Conservation (phyloP, 495 filamentous ascomycete genomes). For the Penicillium antarcticum region DNA sequence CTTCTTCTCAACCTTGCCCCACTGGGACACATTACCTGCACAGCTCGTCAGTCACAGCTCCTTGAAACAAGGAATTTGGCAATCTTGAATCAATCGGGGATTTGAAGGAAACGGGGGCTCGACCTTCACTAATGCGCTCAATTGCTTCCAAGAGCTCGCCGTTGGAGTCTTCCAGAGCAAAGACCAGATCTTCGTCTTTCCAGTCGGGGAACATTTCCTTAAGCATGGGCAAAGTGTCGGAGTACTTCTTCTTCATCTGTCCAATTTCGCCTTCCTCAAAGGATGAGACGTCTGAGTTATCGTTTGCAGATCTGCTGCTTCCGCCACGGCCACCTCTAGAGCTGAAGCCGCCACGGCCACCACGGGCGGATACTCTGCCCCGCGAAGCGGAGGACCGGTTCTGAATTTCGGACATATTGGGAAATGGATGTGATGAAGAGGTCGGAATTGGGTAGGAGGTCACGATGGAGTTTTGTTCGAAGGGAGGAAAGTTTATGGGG, state of each 20-base stretch:
- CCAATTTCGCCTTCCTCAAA: conserved; percentile 86
- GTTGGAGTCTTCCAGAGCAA: conserved; percentile 85
- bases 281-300: conserved; percentile 49
- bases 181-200: conserved; percentile 88
- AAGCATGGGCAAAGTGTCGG: conserved; percentile 66
- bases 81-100: conserved; percentile 3
- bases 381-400: conserved; percentile 71
- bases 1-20: conserved; percentile 93
- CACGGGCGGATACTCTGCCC: conserved; percentile 77
- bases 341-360: conserved; percentile 78
- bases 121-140: conserved; percentile 90
- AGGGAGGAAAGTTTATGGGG: conserved; percentile 23
- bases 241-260: conserved; percentile 85
- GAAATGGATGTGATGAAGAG: conserved; percentile 34
- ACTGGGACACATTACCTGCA: conserved; percentile 84
- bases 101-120: conserved; percentile 14
- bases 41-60: conserved; percentile 20
- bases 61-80: not conserved
- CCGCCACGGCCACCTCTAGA: conserved; percentile 66
- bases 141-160: conserved; percentile 83
- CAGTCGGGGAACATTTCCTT: conserved; percentile 90
- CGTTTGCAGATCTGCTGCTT: conserved; percentile 68
- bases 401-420: conserved; percentile 88
- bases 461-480: conserved; percentile 32
- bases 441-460: conserved; percentile 30